phyloP scores from a whole-genome alignment of 441 rosid species.

The Cnidoscolus chayamansa region DNA sequence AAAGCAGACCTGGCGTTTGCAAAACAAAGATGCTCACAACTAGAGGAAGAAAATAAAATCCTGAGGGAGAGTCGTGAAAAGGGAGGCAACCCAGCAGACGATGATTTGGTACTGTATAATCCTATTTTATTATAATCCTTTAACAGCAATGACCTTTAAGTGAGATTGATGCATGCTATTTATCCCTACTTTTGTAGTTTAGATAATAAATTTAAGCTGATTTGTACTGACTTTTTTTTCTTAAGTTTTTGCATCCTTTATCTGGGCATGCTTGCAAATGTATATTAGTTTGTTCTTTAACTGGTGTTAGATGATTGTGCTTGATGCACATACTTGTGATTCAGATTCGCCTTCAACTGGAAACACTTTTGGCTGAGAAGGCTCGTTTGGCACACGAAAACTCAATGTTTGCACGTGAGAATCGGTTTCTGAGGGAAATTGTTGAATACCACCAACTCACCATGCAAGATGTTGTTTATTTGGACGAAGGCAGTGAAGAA shows the following conservation, averaged over 20 bases:
- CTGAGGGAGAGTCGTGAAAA: constrained; percentile 80
- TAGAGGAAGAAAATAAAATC: constrained; percentile 86
- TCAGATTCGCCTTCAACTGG: constrained; percentile 91
- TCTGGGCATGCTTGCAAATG: constrained; percentile 4
- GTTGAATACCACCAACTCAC: constrained; percentile 92
- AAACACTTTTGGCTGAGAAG: constrained; percentile 86
- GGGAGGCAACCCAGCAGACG: constrained; percentile 77
- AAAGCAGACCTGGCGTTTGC: constrained; percentile 96
- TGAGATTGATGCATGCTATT: not conserved
- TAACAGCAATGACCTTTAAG: not conserved
- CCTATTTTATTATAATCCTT: not conserved
- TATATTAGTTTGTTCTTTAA: not conserved
- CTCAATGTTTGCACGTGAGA: constrained; percentile 70
- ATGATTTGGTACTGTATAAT: constrained; percentile 61
- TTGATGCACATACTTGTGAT: constrained; percentile 5
- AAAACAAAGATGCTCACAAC: constrained; percentile 75
- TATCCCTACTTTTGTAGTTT: not conserved
- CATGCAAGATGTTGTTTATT: constrained; percentile 84
- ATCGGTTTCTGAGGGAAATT: constrained; percentile 80
- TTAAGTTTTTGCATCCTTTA: not conserved
- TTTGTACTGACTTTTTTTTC: not conserved
- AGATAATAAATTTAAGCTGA: not conserved
- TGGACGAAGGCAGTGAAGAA: constrained; percentile 75
- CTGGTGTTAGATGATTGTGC: not conserved
- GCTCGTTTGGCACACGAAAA: constrained; percentile 88